These are phyloP conservation scores for Zizania latifolia DNA, from an alignment of 176 grass and related monocot species.

Conservation along the genomic window DNA sequence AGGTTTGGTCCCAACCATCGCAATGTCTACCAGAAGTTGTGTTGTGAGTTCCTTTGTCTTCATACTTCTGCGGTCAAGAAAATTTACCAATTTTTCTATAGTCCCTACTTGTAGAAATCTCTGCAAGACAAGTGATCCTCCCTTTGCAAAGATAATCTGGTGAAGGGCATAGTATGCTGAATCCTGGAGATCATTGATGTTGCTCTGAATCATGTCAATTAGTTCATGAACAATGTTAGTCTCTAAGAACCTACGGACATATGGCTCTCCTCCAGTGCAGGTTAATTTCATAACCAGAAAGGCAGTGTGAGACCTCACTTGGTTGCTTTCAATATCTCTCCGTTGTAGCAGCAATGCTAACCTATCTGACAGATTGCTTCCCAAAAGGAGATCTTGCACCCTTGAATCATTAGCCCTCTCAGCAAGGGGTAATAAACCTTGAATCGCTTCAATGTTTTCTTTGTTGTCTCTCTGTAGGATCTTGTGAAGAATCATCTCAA, in stretches of 20 bases:
- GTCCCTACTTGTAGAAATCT: slow-evolving; percentile 39
- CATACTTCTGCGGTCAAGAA: slow-evolving; percentile 46
- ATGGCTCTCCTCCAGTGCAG: slow-evolving; percentile 54
- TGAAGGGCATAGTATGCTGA: slow-evolving; percentile 61
- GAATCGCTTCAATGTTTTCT: slow-evolving; percentile 56
- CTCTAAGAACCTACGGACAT: slow-evolving; percentile 53
- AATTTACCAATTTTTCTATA: slow-evolving; percentile 49
- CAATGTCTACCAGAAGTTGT: slow-evolving; percentile 62
- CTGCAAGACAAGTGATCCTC: slow-evolving; percentile 44
- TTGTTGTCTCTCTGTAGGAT: slow-evolving; percentile 51
- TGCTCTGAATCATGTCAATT: slow-evolving; percentile 58
- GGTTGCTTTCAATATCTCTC: slow-evolving; percentile 39
- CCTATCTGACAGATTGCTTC: slow-evolving; percentile 51
- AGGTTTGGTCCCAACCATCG: slow-evolving; percentile 43
- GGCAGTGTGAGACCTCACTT: slow-evolving; percentile 46
- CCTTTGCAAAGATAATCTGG: slow-evolving; percentile 62
- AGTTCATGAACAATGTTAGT: slow-evolving; percentile 55
- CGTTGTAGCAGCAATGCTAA: slow-evolving; percentile 43
- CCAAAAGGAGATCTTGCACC: slow-evolving; percentile 58
- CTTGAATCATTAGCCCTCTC: slow-evolving; percentile 63
- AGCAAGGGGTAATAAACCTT: slow-evolving; percentile 57
- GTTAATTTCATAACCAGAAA: slow-evolving; percentile 73
- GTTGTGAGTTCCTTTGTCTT: slow-evolving; percentile 53
- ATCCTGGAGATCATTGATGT: slow-evolving; percentile 60
- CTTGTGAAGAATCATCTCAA: slow-evolving; percentile 50